These are phyloP conservation scores for Petunia secreta DNA, from an alignment of 257 asterid species.

Conservation along the genomic window DNA sequence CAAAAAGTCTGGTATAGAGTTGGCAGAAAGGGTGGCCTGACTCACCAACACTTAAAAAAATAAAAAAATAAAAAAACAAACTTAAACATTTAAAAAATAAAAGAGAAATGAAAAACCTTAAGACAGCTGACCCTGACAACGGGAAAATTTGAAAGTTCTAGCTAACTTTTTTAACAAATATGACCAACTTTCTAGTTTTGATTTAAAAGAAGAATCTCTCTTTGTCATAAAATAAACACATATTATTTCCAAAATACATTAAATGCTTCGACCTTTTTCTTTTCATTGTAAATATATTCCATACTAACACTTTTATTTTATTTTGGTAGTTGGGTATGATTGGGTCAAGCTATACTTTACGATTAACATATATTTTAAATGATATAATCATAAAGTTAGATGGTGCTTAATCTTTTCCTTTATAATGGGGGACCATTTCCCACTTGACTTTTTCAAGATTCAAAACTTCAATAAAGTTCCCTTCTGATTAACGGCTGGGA, in stretches of 20 bases:
- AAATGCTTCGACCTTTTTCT: background rate
- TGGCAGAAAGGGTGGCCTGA: slow-evolving; percentile 33
- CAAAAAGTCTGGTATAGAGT: slow-evolving; percentile 34
- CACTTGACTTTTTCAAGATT: slow-evolving; percentile 37
- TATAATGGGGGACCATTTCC: slow-evolving; percentile 39
- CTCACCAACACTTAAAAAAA: slow-evolving; percentile 27
- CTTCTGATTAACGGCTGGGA: background rate
- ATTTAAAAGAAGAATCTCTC: slow-evolving; percentile 34
- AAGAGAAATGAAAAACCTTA: slow-evolving; percentile 1
- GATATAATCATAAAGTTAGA: slow-evolving; percentile 29
- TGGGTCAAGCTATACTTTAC: slow-evolving; percentile 38
- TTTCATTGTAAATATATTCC: background rate
- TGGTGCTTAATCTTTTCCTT: slow-evolving; percentile 8
- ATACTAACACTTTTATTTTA: slow-evolving; percentile 4
- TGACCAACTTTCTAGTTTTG: slow-evolving; percentile 38
- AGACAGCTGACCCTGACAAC: slow-evolving; percentile 2
- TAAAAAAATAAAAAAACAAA: background rate
- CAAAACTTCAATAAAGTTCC: background rate
- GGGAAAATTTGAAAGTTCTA: background rate
- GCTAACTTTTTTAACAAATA: slow-evolving; percentile 33
- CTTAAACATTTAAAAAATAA: background rate
- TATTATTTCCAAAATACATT: background rate
- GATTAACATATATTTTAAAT: slow-evolving; percentile 18
- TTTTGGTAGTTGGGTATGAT: slow-evolving; percentile 33
- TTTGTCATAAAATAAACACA: slow-evolving; percentile 11